Base-by-base conservation (phyloP, 2,329 filamentous ascomycete species). In the Lasiodiplodia gonubiensis region DNA sequence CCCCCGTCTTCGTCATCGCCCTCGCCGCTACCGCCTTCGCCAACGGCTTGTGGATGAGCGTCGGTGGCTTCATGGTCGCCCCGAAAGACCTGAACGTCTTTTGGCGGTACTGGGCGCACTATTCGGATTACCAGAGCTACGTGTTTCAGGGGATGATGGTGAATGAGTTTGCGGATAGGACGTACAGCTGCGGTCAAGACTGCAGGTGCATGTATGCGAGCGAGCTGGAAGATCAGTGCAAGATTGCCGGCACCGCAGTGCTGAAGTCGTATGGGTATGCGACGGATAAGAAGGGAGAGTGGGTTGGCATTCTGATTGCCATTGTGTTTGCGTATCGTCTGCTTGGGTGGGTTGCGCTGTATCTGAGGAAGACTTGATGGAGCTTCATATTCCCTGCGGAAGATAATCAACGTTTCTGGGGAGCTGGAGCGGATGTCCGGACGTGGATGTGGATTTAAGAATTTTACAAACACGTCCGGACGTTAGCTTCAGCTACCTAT, bases 81-180 rank as follows among this genome's bases (percentile, higher is more conserved):
- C 88, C 89, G 3, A 86, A 82, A 1, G 86, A 89, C 2, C 84
- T 96, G 49, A 96, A 97, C 77, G 87, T 86, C 2, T 97, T 97
- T 72, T 97, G 91, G 88, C 87, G 89, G 77, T 95, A 96, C 73
- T 91, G 91, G 6, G 95, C 95, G 73, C 90, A 94, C 75, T 96
- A 94, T 77, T 94, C 94, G 74, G 91, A 96, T 76, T 96, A 96
- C 74, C 92, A 94, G 80, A 83, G 84, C 51, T 96, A 94, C 72
- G 92, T 96, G 3, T 97, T 96, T 76, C 88, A 94, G 75, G 92
- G 92, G 16, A 95, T 97, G 92, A 95, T 96, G 92, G 89, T 94
- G 64, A 96, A 95, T 74, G 92, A 97, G 80, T 95, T 97, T 76
- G 81, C 82, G 1, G 71, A 85, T 21, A 83, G 91, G 16, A 84